These are phyloP conservation scores for Clitocybe nebularis DNA, from an alignment of 1,284 basidiomycete species.

Conservation along the genomic window DNA sequence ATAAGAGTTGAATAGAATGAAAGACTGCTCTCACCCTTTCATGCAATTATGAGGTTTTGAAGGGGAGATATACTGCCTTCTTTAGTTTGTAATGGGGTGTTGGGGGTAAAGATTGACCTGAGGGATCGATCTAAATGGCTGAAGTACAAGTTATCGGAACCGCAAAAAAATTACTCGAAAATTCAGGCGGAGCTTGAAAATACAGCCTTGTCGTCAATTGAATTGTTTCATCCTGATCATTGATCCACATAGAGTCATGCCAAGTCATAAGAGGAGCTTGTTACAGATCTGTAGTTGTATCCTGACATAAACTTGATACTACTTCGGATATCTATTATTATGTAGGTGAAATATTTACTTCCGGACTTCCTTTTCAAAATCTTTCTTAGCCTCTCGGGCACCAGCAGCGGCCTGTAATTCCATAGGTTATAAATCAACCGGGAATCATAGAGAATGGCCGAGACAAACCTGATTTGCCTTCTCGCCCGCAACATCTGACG, in stretches of 20 bases:
- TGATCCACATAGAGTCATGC: not conserved
- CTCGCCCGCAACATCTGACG: slow-evolving; percentile 30
- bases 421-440: slow-evolving; percentile 1
- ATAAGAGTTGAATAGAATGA: slow-evolving; percentile 4
- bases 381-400: slow-evolving; percentile 39
- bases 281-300: not conserved
- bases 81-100: slow-evolving; percentile 16
- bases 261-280: too few relatives aligned
- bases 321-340: not conserved
- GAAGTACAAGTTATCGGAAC: slow-evolving; percentile 4
- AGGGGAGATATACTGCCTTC: slow-evolving; percentile 28
- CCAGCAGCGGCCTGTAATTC: slow-evolving; percentile 36
- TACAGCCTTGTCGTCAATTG: not conserved
- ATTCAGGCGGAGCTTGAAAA: slow-evolving; percentile 18
- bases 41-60: slow-evolving; percentile 22
- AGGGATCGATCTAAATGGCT: slow-evolving; percentile 4
- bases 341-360: slow-evolving; percentile 26
- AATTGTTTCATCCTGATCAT: not conserved
- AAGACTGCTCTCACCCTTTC: slow-evolving; percentile 19
- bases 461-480: slow-evolving; percentile 38
- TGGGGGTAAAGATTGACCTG: slow-evolving; percentile 15
- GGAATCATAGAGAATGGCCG: not conserved
- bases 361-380: slow-evolving; percentile 41
- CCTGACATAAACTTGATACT: too few relatives aligned
- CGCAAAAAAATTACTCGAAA: slow-evolving; percentile 15